Conservation (phyloP, 2,329 filamentous ascomycete species). For the Arthrobotrys pseudoclavata region DNA sequence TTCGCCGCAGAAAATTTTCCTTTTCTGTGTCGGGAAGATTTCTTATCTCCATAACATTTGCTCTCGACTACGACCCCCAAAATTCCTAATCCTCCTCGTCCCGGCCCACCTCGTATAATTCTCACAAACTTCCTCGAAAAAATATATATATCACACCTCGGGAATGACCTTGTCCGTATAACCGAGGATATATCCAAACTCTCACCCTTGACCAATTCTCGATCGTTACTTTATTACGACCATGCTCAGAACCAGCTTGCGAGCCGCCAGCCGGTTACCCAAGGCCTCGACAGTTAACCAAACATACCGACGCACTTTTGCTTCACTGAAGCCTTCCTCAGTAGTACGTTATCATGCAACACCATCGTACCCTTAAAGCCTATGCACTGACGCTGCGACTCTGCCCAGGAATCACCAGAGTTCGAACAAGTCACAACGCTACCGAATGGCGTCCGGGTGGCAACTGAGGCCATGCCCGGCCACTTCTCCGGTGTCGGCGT, state of each 20-base stretch:
- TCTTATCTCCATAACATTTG: slow-evolving; percentile 14
- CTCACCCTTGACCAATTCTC: not conserved
- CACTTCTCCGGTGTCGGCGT: slow-evolving; percentile 96
- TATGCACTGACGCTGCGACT: slow-evolving; percentile 4
- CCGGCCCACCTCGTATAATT: not conserved
- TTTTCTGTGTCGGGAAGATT: slow-evolving; percentile 5
- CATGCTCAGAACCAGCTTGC: slow-evolving; percentile 57
- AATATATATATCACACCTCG: not conserved
- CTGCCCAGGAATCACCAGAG: slow-evolving; percentile 80
- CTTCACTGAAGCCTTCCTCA: slow-evolving; percentile 40
- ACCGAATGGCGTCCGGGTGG: slow-evolving; percentile 91
- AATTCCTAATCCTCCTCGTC: not conserved
- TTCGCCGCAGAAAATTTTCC: slow-evolving; percentile 59
- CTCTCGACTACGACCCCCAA: not conserved
- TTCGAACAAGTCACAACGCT: slow-evolving; percentile 89
- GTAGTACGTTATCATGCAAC: slow-evolving; percentile 26
- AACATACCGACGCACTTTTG: slow-evolving; percentile 45
- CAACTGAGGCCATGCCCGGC: slow-evolving; percentile 92
- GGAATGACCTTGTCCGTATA: slow-evolving; percentile 6
- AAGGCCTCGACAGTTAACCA: slow-evolving; percentile 17
- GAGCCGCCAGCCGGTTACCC: slow-evolving; percentile 51
- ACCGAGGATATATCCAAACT: slow-evolving; percentile 15
- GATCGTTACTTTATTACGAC: not conserved
- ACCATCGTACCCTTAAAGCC: not conserved
- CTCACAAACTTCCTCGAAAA: not conserved